Conservation (phyloP, 1,284 basidiomycete genomes). For the Pseudozyma flocculosa region DNA sequence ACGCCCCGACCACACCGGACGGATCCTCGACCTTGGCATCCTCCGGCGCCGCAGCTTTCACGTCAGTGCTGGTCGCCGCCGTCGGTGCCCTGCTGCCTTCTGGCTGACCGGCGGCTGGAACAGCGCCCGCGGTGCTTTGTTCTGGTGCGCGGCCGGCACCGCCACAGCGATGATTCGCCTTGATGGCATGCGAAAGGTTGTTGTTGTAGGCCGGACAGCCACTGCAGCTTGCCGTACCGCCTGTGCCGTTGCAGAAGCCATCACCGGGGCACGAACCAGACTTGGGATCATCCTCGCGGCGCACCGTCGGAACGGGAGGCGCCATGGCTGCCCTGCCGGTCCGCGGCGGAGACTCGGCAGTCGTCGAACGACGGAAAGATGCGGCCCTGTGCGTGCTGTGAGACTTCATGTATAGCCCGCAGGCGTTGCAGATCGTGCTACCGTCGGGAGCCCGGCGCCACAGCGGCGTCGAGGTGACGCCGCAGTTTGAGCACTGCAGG, state of each 20-base stretch:
- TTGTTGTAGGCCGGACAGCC: constrained; percentile 56
- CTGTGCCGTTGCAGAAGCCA: constrained; percentile 54
- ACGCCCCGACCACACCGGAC: constrained; percentile 29
- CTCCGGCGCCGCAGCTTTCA: constrained; percentile 5
- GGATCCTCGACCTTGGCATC: constrained; percentile 20
- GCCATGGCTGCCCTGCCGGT: constrained; percentile 2
- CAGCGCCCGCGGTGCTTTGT: constrained; percentile 11
- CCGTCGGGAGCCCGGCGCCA: constrained; percentile 87
- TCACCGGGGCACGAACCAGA: constrained; percentile 51
- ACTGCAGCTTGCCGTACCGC: constrained; percentile 47
- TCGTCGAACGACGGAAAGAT: neutral
- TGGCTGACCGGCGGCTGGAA: neutral
- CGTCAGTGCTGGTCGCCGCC: constrained; percentile 6
- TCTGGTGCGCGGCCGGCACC: constrained; percentile 12
- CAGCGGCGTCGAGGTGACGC: constrained; percentile 81
- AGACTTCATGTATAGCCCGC: constrained; percentile 43
- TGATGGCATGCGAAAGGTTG: constrained; percentile 41
- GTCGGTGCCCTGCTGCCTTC: constrained; percentile 5
- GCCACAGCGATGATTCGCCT: constrained; percentile 1
- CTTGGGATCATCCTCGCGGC: constrained; percentile 25
- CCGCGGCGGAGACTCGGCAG: neutral
- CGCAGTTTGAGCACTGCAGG: constrained; percentile 73
- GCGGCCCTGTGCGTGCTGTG: constrained; percentile 32
- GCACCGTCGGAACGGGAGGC: constrained; percentile 6
- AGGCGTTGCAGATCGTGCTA: constrained; percentile 85